Conservation (phyloP, 805 yeast genomes). For the Saturnispora zaruensis region DNA sequence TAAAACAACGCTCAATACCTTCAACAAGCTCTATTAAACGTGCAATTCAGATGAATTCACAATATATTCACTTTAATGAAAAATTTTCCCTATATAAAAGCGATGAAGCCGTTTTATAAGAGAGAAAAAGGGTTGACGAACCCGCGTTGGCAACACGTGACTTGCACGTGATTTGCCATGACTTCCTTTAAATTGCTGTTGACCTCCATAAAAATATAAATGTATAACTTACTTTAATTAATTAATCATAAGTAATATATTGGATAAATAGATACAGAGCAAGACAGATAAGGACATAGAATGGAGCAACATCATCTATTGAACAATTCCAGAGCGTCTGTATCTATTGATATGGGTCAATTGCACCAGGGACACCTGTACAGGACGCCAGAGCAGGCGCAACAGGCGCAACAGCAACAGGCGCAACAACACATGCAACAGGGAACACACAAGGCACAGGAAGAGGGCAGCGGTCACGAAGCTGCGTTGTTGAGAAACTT, state of each 20-base stretch:
- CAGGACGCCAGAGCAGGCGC: conserved; percentile 1
- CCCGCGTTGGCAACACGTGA: conserved; percentile 3
- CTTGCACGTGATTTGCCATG: neutral
- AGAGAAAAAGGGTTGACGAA: neutral
- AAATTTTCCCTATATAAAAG: neutral
- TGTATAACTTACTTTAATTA: too few relatives aligned
- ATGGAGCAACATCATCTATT: conserved; percentile 12
- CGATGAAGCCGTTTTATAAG: neutral
- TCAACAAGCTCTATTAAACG: neutral
- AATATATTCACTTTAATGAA: too few relatives aligned
- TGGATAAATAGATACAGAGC: neutral
- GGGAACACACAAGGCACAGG: neutral
- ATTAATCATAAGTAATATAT: neutral
- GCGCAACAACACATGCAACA: conserved; percentile 1
- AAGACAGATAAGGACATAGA: neutral
- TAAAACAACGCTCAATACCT: neutral
- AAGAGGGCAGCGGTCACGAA: neutral
- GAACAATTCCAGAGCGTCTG: conserved; percentile 10
- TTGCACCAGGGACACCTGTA: conserved; percentile 6
- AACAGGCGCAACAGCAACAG: conserved; percentile 1
- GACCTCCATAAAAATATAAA: neutral
- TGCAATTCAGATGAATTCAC: neutral
- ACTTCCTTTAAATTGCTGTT: neutral
- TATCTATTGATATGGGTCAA: conserved; percentile 11
- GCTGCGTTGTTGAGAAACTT: neutral